Conservation (phyloP, 352 stramenopile genomes). For the Pythium folliculosum region DNA sequence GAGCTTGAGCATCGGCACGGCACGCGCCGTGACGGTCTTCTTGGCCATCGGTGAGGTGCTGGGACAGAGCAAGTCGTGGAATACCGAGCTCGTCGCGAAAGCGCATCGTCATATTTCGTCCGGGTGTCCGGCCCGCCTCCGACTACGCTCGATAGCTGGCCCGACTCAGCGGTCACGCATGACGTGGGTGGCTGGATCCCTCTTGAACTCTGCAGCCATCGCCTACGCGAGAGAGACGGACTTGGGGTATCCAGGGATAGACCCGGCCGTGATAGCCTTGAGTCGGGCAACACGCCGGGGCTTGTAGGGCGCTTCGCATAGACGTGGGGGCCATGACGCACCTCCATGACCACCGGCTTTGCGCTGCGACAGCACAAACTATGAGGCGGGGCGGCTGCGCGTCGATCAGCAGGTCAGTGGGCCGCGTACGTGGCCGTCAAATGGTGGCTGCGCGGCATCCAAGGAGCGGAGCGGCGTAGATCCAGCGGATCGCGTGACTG, state of each 20-base stretch:
- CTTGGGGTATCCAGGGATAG: background rate
- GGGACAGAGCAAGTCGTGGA: background rate
- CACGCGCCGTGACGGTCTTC: background rate
- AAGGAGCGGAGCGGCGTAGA: too few relatives aligned
- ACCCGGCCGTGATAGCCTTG: background rate
- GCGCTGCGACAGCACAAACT: background rate
- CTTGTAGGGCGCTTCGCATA: background rate
- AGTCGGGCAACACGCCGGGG: background rate
- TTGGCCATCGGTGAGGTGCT: constrained; percentile 24
- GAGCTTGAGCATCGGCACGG: constrained; percentile 1
- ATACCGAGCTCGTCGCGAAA: background rate
- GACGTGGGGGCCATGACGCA: background rate
- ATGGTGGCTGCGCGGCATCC: background rate
- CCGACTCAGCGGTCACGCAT: background rate
- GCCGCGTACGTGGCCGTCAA: background rate
- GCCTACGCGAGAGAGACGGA: too few relatives aligned
- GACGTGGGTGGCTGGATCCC: too few relatives aligned
- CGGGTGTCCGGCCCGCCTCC: background rate
- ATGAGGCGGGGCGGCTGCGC: background rate
- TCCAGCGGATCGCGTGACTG: background rate
- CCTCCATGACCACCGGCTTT: background rate
- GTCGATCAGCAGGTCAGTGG: too few relatives aligned
- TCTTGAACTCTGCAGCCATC: background rate
- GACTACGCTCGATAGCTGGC: background rate
- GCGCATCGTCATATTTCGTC: background rate